phyloP scores from a whole-genome alignment of 2,329 filamentous ascomycete genomes.

The Coniochaeta prunicola region DNA sequence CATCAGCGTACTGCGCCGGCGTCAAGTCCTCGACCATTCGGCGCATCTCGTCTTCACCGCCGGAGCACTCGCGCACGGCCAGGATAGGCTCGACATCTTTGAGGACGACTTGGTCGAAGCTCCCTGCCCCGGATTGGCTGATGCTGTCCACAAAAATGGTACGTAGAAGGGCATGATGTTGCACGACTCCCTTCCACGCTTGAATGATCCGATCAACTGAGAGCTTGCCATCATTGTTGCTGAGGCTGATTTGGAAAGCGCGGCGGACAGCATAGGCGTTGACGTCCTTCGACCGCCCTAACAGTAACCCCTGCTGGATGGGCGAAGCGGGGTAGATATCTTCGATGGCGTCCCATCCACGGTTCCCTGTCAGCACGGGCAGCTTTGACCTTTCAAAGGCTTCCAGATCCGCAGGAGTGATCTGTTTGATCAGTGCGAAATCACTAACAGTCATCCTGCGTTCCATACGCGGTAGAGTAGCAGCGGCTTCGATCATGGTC shows the following conservation, averaged over 20 bases:
- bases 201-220: constrained; percentile 9
- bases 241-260: constrained; percentile 6
- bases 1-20: constrained; percentile 18
- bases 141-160: constrained; percentile 19
- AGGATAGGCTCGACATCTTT: constrained; percentile 9
- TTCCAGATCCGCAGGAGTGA: constrained; percentile 33
- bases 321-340: constrained; percentile 16
- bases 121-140: constrained; percentile 6
- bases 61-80: constrained; percentile 4
- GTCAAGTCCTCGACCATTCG: constrained; percentile 22
- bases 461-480: constrained; percentile 4
- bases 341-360: constrained; percentile 11
- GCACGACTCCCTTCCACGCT: constrained; percentile 16
- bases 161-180: constrained; percentile 18
- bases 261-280: constrained; percentile 13
- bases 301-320: constrained; percentile 15
- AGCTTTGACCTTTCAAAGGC: constrained; percentile 36
- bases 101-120: constrained; percentile 20
- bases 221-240: constrained; percentile 2
- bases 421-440: constrained; percentile 16
- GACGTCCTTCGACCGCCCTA: constrained; percentile 13
- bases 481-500: constrained; percentile 8
- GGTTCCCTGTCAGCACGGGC: constrained; percentile 22
- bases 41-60: constrained; percentile 11
- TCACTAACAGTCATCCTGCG: constrained; percentile 7